Percentiles rank a stretch among this genome's conserved stretches.
phyloP scores from a whole-genome alignment of 495 filamentous ascomycete species.

The Lichenothelia convexa region DNA sequence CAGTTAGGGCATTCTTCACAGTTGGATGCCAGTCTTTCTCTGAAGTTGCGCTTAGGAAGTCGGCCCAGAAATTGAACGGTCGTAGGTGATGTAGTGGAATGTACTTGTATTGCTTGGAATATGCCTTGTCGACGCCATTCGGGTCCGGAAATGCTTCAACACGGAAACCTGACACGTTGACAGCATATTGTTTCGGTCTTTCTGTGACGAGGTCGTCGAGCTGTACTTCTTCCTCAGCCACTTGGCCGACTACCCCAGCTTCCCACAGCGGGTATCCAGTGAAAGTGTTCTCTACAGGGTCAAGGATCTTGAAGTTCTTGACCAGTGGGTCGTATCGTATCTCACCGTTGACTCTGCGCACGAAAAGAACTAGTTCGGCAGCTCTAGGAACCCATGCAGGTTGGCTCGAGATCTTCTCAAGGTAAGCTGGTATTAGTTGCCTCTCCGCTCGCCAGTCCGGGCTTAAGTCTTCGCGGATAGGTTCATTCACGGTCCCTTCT shows the following conservation, averaged over 20 bases:
- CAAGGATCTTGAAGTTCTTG: conserved; percentile 19
- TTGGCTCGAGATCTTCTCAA: conserved; percentile 20
- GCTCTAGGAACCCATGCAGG: conserved; percentile 34
- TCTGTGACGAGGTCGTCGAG: conserved; percentile 27
- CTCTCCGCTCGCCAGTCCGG: conserved; percentile 36
- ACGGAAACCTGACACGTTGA: conserved; percentile 39
- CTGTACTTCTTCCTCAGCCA: conserved; percentile 20
- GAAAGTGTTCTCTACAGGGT: conserved; percentile 13
- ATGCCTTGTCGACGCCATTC: conserved; percentile 26
- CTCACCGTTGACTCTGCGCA: conserved; percentile 20
- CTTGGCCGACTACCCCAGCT: conserved; percentile 35
- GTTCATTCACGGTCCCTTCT: conserved; percentile 22
- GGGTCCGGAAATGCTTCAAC: conserved; percentile 37
- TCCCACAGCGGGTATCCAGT: conserved; percentile 31
- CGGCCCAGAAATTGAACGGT: conserved; percentile 33
- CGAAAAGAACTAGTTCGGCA: conserved; percentile 42
- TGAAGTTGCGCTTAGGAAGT: conserved; percentile 24
- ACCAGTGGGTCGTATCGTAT: conserved; percentile 20
- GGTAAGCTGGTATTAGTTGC: conserved; percentile 16
- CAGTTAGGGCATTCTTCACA: conserved; percentile 33
- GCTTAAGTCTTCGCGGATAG: conserved; percentile 28
- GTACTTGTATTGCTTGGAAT: conserved; percentile 34
- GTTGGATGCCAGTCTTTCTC: conserved; percentile 32
- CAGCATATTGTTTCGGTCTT: conserved; percentile 19
- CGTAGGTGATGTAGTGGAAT: conserved; percentile 34